A percentile compares a stretch with the other conserved stretches of the same genome.
These are phyloP conservation scores for Trypanosoma avium DNA, from an alignment of 208 protist species.

Conservation along the genomic window DNA sequence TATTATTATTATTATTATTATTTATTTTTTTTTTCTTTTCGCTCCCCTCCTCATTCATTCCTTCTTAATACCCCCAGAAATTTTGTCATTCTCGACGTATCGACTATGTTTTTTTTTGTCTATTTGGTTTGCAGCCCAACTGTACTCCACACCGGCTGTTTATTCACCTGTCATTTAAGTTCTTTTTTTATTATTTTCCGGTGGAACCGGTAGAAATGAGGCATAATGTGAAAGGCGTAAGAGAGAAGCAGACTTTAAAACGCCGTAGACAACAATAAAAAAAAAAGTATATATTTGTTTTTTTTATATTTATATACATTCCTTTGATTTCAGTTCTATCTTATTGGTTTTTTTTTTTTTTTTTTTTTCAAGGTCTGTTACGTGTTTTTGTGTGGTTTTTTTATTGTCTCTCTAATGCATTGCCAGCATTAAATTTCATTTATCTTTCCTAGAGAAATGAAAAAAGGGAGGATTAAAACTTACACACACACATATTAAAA, in stretches of 20 bases:
- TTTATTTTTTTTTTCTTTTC: neutral
- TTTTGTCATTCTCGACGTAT: neutral
- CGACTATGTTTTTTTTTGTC: neutral
- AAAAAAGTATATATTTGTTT: too few relatives aligned
- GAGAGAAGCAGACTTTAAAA: neutral
- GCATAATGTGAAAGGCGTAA: neutral
- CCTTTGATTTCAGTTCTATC: neutral
- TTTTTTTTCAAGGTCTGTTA: neutral
- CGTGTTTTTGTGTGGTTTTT: neutral
- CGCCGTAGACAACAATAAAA: neutral
- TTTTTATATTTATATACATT: neutral
- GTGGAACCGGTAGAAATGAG: neutral
- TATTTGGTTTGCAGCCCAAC: neutral
- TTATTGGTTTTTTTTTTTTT: neutral
- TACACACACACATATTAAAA: too few relatives aligned
- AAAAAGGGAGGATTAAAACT: too few relatives aligned
- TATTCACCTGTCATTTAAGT: neutral
- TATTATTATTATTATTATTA: slow-evolving; percentile 1
- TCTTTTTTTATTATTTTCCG: too few relatives aligned
- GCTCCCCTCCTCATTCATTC: neutral
- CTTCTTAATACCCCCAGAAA: too few relatives aligned
- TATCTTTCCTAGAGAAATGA: too few relatives aligned
- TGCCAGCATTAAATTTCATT: too few relatives aligned
- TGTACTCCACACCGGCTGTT: neutral
- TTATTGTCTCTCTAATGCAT: slow-evolving; percentile 5